Conservation (phyloP, 202 grass and related monocot genomes). For the Carex sylvatica region DNA sequence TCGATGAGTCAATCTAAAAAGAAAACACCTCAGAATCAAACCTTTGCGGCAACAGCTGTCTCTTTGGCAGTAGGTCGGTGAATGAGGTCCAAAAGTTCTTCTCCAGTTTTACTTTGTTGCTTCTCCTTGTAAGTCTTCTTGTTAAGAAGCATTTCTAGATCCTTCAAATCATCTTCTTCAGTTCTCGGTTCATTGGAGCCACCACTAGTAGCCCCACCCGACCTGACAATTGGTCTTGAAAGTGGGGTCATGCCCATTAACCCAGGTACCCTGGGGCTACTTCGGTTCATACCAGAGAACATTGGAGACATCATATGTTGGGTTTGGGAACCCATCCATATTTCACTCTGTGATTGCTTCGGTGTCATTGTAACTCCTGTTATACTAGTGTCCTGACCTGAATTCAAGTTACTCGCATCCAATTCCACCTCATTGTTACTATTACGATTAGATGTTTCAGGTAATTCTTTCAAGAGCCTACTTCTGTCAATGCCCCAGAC, state of each 20-base stretch:
- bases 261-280: conserved; percentile 54
- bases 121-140: conserved; percentile 92
- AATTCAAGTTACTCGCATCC: conserved; percentile 10
- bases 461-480: conserved; percentile 92
- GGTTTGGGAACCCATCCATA: conserved; percentile 63
- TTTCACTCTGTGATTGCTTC: conserved; percentile 57
- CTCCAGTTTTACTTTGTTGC: conserved; percentile 90
- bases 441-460: conserved; percentile 54
- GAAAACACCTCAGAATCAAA: conserved; percentile 36
- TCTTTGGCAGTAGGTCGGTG: conserved; percentile 92
- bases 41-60: conserved; percentile 96
- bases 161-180: conserved; percentile 92
- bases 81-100: conserved; percentile 99
- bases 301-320: conserved; percentile 68
- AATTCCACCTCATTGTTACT: conserved; percentile 30
- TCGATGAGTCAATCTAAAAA: not conserved
- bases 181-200: conserved; percentile 50
- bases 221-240: conserved; percentile 56
- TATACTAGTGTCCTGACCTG: conserved; percentile 32
- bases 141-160: conserved; percentile 76
- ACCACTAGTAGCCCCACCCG: conserved; percentile 41
- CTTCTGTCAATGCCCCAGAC: conserved; percentile 91
- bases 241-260: conserved; percentile 55
- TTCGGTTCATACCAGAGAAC: conserved; percentile 43
- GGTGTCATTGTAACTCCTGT: conserved; percentile 38